Base-by-base conservation (phyloP, 768 basidiomycete genomes). In the Amanita inopinata region DNA sequence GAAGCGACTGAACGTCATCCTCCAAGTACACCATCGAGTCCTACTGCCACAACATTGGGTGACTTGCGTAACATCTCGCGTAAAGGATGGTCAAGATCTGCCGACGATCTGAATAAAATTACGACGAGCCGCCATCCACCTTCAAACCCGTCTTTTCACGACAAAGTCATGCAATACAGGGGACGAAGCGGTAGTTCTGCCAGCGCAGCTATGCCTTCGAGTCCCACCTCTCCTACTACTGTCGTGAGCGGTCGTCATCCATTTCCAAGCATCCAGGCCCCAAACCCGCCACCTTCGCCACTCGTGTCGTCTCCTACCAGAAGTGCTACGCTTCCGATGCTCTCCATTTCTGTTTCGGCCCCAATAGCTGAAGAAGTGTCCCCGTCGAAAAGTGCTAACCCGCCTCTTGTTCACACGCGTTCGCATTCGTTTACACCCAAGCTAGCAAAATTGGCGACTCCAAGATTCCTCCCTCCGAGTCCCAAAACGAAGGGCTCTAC, bases 41-140 rank as follows among this genome's bases (percentile, higher is more conserved):
- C 67, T 9, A 56, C 42, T 38, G 51, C 47, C 44, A 48, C 56
- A 14, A 50, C 53, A 3, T 64, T 74, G 3, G 83, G 83, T 3
- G 85, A 88, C 59, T 67, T 88, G 37, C 76, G 82, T 33, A 63
- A 58, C 37, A 76, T 85, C 7, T 82, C 83, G 0, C 71, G 76
- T 52, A 81, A 76, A 56, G 72, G 70, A 9, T 89, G 86, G 86
- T 86, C 84, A 18, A 78, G 67, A 55, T 87, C 83, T 4, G 84
- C 76, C 15, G 86, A 89, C 54, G 86, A 90, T 56, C 70, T 89
- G 38, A 71, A 75, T 52, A 76, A 73, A 55, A 60, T 78, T 37
- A 66, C 67, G 0, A 51, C 61, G 0, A 41, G 48, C 34, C 48
- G 52, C 18, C 57, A 63, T 43, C 56, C 66, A 10, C 64, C 68